phyloP scores from a whole-genome alignment of 1,284 basidiomycete species.

The Heterobasidion irregulare region DNA sequence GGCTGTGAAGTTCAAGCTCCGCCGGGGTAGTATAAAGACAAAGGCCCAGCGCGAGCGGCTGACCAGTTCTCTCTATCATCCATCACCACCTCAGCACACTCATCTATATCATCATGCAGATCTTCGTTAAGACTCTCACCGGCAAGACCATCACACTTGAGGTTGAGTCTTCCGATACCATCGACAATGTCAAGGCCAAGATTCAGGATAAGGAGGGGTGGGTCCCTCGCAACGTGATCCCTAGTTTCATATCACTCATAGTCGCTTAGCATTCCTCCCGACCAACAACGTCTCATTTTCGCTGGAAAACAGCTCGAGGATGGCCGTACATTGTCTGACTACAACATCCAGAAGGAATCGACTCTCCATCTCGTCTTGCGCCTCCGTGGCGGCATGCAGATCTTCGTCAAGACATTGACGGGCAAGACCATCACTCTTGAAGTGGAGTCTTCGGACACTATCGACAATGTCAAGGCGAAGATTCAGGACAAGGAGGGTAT shows the following conservation, averaged over 20 bases:
- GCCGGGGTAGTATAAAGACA: neutral
- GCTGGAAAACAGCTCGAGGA: constrained; percentile 89
- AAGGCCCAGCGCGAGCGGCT: neutral
- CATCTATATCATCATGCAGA: constrained; percentile 49
- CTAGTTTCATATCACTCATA: neutral
- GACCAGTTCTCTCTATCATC: neutral
- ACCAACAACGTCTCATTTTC: constrained; percentile 97
- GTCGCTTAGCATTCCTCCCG: constrained; percentile 71
- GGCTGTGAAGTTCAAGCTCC: neutral
- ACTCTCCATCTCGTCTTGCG: constrained; percentile 84
- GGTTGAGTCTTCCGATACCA: constrained; percentile 83
- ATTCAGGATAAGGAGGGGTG: constrained; percentile 95
- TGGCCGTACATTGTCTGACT: constrained; percentile 74
- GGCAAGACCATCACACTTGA: constrained; percentile 89
- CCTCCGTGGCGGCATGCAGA: constrained; percentile 86
- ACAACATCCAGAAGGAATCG: constrained; percentile 74
- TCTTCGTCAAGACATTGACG: constrained; percentile 84
- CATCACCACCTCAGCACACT: neutral
- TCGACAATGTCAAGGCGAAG: constrained; percentile 95
- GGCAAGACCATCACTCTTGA: constrained; percentile 98
- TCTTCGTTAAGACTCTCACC: constrained; percentile 81
- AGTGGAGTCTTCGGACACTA: constrained; percentile 94
- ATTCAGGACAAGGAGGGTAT: constrained; percentile 82
- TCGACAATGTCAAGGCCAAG: constrained; percentile 97
- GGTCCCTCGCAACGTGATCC: constrained; percentile 12